phyloP scores from a whole-genome alignment of 768 basidiomycete species.

The Daedaleopsis nitida region DNA sequence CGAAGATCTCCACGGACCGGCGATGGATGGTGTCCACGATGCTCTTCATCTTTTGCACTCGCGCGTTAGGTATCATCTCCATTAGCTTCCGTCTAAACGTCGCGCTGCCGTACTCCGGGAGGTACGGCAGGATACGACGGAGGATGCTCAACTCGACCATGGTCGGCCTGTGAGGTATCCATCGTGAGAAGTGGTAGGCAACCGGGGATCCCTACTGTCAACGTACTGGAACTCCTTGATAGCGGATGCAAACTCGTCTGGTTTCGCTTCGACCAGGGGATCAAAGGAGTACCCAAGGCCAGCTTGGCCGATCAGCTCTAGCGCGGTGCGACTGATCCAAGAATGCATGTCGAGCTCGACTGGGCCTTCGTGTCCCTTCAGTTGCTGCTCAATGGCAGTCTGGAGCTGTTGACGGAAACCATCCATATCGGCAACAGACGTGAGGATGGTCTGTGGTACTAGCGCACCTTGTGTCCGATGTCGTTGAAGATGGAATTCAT shows the following conservation, averaged over 20 bases:
- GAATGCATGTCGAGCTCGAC: slow-evolving; percentile 2
- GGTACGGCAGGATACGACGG: slow-evolving; percentile 47
- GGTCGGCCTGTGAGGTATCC: slow-evolving; percentile 39
- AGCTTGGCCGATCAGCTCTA: slow-evolving; percentile 18
- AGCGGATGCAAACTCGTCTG: background rate
- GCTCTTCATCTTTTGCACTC: slow-evolving; percentile 11
- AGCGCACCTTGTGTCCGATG: slow-evolving; percentile 21
- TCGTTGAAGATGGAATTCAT: slow-evolving; percentile 29
- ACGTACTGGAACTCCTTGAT: slow-evolving; percentile 26
- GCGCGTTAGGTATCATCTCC: slow-evolving; percentile 10
- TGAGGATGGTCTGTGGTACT: background rate
- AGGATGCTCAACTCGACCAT: slow-evolving; percentile 43
- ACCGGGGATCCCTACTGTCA: background rate
- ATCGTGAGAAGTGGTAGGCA: background rate
- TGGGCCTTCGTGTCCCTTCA: background rate
- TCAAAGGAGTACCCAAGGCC: slow-evolving; percentile 17
- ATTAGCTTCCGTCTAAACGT: slow-evolving; percentile 36
- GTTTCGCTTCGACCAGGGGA: slow-evolving; percentile 4
- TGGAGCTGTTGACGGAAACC: background rate
- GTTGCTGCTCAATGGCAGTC: background rate
- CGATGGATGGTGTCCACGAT: slow-evolving; percentile 14
- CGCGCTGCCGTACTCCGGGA: slow-evolving; percentile 42
- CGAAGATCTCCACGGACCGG: slow-evolving; percentile 16
- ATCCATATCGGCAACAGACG: background rate
- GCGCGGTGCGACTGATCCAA: slow-evolving; percentile 17